Evolutionary conservation across 768 basidiomycete genomes (phyloP).

Genomic region (Lentinus tigrinus): DNA sequence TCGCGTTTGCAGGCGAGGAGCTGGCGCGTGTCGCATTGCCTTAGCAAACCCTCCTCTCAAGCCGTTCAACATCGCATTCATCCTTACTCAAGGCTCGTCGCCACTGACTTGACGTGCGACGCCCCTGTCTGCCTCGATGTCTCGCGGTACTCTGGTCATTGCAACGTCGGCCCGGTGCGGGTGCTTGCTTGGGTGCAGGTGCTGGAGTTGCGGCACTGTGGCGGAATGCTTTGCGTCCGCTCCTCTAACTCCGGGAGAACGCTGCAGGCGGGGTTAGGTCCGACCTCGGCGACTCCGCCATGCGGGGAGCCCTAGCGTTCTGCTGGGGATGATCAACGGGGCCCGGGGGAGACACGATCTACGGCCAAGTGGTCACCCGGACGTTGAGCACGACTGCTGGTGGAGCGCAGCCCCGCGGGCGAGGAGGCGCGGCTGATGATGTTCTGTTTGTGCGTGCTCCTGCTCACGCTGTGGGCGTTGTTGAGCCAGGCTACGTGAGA

Average conservation of each 20-base stretch:
- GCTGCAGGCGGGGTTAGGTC: too few relatives aligned
- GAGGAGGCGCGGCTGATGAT: slow-evolving; percentile 65
- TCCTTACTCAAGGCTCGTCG: slow-evolving; percentile 49
- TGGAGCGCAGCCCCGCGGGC: slow-evolving; percentile 62
- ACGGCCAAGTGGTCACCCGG: slow-evolving; percentile 36
- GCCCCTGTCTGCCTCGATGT: slow-evolving; percentile 52
- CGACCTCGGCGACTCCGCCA: not conserved
- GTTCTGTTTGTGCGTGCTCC: slow-evolving; percentile 49
- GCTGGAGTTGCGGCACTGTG: slow-evolving; percentile 4
- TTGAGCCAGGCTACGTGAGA: slow-evolving; percentile 8
- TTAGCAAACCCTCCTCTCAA: slow-evolving; percentile 65
- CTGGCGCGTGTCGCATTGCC: slow-evolving; percentile 64
- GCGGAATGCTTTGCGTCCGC: slow-evolving; percentile 15
- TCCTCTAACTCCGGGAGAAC: too few relatives aligned
- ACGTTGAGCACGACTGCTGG: slow-evolving; percentile 41
- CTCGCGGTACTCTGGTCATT: too few relatives aligned
- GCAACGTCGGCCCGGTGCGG: too few relatives aligned
- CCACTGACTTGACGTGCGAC: slow-evolving; percentile 57
- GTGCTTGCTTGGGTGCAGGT: not conserved
- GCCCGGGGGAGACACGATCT: too few relatives aligned
- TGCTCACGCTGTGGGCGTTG: slow-evolving; percentile 52
- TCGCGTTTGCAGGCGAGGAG: slow-evolving; percentile 67
- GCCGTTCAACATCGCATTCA: slow-evolving; percentile 63
- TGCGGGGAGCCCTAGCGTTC: too few relatives aligned
- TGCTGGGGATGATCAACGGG: too few relatives aligned